phyloP scores from a whole-genome alignment of 1,139 yeast species.

The Sugiyamaella grinbergsii region DNA sequence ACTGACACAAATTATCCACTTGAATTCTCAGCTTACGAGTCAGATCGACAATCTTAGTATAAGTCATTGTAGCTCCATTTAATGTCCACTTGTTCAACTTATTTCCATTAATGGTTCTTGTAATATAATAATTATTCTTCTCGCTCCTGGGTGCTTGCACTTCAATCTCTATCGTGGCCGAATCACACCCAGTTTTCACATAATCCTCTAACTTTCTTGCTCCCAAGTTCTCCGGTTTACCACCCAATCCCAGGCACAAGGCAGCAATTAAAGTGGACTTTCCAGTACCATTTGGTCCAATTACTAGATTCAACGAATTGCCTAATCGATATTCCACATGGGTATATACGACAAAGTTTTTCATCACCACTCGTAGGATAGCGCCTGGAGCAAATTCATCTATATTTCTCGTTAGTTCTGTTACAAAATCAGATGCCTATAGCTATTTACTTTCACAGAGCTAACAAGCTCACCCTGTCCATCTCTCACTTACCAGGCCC shows the following conservation, averaged over 20 bases:
- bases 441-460: not conserved
- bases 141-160: constrained; percentile 45
- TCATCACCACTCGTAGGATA: constrained; percentile 63
- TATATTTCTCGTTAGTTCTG: constrained; percentile 2
- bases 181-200: constrained; percentile 69
- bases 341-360: constrained; percentile 81
- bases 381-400: constrained; percentile 55
- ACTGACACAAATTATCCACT: constrained; percentile 88
- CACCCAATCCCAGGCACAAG: constrained; percentile 85
- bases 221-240: constrained; percentile 77
- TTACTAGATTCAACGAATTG: constrained; percentile 86
- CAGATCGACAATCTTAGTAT: constrained; percentile 50
- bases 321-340: constrained; percentile 76
- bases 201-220: constrained; percentile 70
- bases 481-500: constrained; percentile 20
- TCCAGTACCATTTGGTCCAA: constrained; percentile 98
- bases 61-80: constrained; percentile 50
- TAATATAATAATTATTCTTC: constrained; percentile 44
- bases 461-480: too few relatives aligned
- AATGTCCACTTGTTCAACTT: constrained; percentile 63
- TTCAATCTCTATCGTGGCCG: constrained; percentile 64
- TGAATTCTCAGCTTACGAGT: constrained; percentile 68
- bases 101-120: constrained; percentile 47
- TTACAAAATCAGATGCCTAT: not conserved
- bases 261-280: constrained; percentile 94